phyloP scores from a whole-genome alignment of 768 basidiomycete species.

The Podaxis sp. region DNA sequence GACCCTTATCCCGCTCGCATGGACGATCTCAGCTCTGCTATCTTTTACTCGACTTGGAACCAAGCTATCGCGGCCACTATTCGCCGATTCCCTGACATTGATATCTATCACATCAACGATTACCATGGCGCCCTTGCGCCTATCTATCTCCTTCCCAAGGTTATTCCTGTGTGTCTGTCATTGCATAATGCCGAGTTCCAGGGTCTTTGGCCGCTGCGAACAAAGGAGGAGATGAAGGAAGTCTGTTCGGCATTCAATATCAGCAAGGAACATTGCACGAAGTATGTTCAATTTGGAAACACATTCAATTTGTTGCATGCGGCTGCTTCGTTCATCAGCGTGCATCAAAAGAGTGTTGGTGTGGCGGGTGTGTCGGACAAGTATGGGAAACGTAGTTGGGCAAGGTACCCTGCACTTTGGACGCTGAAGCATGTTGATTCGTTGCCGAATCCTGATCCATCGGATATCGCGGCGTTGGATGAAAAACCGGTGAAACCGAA shows the following conservation, averaged over 20 bases:
- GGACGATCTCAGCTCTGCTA: conserved; percentile 95
- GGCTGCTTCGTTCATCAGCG: conserved; percentile 88
- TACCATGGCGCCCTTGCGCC: conserved; percentile 93
- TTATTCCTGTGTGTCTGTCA: conserved; percentile 87
- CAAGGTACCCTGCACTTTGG: conserved; percentile 94
- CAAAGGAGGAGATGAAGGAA: conserved; percentile 98
- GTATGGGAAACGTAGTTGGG: conserved; percentile 96
- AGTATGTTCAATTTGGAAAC: conserved; percentile 98
- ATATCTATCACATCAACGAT: conserved; percentile 94
- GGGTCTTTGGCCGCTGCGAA: conserved; percentile 93
- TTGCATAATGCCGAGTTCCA: conserved; percentile 98
- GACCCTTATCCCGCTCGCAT: conserved; percentile 96
- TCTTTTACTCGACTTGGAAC: conserved; percentile 98
- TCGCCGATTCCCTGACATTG: conserved; percentile 80
- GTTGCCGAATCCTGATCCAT: conserved; percentile 92
- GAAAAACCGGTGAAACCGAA: conserved; percentile 70
- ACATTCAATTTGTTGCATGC: conserved; percentile 96
- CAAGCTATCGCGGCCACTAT: conserved; percentile 94
- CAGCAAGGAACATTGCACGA: conserved; percentile 92
- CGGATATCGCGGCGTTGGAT: conserved; percentile 90
- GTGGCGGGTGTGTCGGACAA: conserved; percentile 98
- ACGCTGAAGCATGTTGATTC: conserved; percentile 95
- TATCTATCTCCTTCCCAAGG: conserved; percentile 89
- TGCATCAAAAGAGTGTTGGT: conserved; percentile 90
- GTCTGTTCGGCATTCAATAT: conserved; percentile 98